Evolutionary conservation across 306 rosid genomes (phyloP).

Genomic region (Dalbergia oliveri): DNA sequence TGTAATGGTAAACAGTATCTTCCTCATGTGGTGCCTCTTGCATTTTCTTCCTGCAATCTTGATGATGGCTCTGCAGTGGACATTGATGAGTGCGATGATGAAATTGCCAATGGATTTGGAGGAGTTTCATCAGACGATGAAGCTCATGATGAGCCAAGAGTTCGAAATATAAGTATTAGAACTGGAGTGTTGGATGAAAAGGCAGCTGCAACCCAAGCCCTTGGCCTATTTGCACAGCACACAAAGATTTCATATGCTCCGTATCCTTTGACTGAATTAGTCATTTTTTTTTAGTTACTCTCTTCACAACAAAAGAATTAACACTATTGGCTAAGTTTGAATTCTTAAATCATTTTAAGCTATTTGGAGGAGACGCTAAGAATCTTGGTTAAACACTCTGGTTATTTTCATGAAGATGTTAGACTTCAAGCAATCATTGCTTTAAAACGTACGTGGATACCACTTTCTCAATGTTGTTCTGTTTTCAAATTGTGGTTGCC

Average conservation of each 20-base stretch:
- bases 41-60: slow-evolving; percentile 94
- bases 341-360: slow-evolving; percentile 67
- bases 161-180: slow-evolving; percentile 90
- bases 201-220: slow-evolving; percentile 99
- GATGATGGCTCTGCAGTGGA: slow-evolving; percentile 99
- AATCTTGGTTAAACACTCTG: slow-evolving; percentile 79
- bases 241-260: slow-evolving; percentile 83
- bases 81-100: slow-evolving; percentile 87
- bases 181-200: slow-evolving; percentile 99
- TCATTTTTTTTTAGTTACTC: slow-evolving; percentile 1
- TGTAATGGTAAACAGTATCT: slow-evolving; percentile 79
- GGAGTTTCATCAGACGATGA: slow-evolving; percentile 99
- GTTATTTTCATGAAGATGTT: slow-evolving; percentile 98
- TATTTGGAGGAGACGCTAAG: slow-evolving; percentile 94
- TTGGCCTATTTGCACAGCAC: slow-evolving; percentile 94
- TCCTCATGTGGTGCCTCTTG: slow-evolving; percentile 93
- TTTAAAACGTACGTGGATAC: slow-evolving; percentile 78
- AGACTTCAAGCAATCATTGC: slow-evolving; percentile 92
- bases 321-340: slow-evolving; percentile 34
- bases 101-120: slow-evolving; percentile 85
- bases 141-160: slow-evolving; percentile 97
- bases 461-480: slow-evolving; percentile 26
- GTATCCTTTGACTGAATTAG: slow-evolving; percentile 67
- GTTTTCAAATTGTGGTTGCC: slow-evolving; percentile 21
- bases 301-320: slow-evolving; percentile 11